Evolutionary conservation across 495 filamentous ascomycete species (phyloP).

Genomic region (Terfezia claveryi): DNA sequence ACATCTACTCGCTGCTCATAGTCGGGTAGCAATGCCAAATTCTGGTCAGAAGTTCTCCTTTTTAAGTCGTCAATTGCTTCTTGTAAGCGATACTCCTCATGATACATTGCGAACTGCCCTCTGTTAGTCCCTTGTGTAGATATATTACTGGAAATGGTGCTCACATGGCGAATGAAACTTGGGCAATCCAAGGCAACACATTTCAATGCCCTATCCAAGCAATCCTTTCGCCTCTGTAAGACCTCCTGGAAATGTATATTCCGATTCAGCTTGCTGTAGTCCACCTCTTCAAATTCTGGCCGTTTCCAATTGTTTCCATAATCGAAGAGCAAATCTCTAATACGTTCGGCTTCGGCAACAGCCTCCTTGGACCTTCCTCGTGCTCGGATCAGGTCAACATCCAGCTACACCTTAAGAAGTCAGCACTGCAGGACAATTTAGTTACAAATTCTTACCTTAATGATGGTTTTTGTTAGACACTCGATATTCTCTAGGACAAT

Average conservation of each 20-base stretch:
- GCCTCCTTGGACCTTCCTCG: not conserved
- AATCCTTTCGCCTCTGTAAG: slow-evolving; percentile 41
- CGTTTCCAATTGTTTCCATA: slow-evolving; percentile 42
- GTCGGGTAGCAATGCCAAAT: slow-evolving; percentile 88
- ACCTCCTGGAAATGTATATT: slow-evolving; percentile 50
- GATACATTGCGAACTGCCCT: slow-evolving; percentile 60
- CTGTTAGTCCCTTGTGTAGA: slow-evolving; percentile 1
- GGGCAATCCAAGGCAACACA: slow-evolving; percentile 42
- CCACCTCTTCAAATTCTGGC: slow-evolving; percentile 64
- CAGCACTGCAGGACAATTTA: too few species aligned
- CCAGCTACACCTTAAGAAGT: too few species aligned
- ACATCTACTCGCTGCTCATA: slow-evolving; percentile 90
- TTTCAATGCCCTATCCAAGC: slow-evolving; percentile 33
- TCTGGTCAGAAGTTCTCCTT: slow-evolving; percentile 81
- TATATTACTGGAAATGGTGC: slow-evolving; percentile 14
- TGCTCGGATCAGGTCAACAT: too few species aligned
- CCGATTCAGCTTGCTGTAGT: slow-evolving; percentile 53
- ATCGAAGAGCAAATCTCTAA: not conserved
- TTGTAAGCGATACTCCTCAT: slow-evolving; percentile 84
- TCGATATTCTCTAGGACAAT: slow-evolving; percentile 25
- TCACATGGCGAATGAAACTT: slow-evolving; percentile 65
- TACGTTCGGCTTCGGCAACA: not conserved
- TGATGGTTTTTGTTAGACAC: slow-evolving; percentile 50
- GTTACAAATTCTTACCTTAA: slow-evolving; percentile 23
- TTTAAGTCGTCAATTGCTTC: slow-evolving; percentile 72